Evolutionary conservation across 192 early-diverging fungal species (phyloP).

Genomic region (Entomortierella lignicola): DNA sequence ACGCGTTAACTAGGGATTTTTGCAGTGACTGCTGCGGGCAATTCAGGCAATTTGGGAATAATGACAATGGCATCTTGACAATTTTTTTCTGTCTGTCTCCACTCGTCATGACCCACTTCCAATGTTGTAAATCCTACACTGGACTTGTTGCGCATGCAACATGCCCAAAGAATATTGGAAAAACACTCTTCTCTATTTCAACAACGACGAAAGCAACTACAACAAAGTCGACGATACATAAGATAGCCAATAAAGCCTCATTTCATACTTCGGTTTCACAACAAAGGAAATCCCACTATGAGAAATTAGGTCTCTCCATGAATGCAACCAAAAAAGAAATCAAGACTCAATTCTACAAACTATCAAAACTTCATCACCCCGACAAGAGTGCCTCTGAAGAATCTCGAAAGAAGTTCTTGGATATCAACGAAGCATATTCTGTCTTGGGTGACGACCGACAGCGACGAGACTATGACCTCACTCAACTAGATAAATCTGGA

Average conservation of each 20-base stretch:
- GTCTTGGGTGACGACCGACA: slow-evolving; percentile 76
- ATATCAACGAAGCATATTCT: slow-evolving; percentile 90
- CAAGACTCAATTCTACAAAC: slow-evolving; percentile 76
- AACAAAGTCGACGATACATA: neutral
- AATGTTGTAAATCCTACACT: neutral
- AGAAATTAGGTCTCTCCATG: slow-evolving; percentile 52
- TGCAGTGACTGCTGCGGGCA: too few relatives aligned
- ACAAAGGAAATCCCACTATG: slow-evolving; percentile 50
- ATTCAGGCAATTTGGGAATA: too few relatives aligned
- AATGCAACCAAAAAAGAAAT: slow-evolving; percentile 66
- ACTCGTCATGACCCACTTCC: neutral
- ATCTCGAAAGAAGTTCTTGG: slow-evolving; percentile 77
- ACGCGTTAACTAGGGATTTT: too few relatives aligned
- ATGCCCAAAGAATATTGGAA: neutral
- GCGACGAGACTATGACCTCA: slow-evolving; percentile 82
- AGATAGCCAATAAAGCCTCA: neutral
- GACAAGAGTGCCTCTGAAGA: slow-evolving; percentile 79
- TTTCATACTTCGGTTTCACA: slow-evolving; percentile 6
- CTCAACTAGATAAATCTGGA: slow-evolving; percentile 40
- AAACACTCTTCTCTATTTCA: neutral
- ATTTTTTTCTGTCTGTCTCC: neutral
- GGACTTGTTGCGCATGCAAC: neutral
- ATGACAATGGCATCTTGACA: too few relatives aligned
- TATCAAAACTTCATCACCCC: slow-evolving; percentile 87
- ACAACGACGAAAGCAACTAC: neutral